phyloP scores from a whole-genome alignment of 805 yeast species.

The Starmerella powellii region DNA sequence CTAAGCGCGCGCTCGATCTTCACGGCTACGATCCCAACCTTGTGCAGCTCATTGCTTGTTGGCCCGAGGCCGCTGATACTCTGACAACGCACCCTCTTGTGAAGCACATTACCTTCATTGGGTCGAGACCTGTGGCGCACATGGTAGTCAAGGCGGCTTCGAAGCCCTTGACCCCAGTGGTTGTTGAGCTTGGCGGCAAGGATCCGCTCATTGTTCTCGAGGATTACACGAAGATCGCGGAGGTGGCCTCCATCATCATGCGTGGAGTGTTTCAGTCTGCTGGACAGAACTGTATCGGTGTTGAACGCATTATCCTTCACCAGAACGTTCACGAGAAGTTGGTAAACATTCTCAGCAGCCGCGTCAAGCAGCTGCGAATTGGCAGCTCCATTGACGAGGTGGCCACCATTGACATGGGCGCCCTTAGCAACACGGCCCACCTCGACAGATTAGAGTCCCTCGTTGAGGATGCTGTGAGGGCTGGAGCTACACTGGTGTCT shows the following conservation, averaged over 20 bases:
- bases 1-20: slow-evolving; percentile 55
- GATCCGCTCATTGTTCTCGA: slow-evolving; percentile 84
- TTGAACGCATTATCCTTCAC: slow-evolving; percentile 71
- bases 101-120: slow-evolving; percentile 86
- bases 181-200: slow-evolving; percentile 93
- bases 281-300: slow-evolving; percentile 97
- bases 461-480: slow-evolving; percentile 57
- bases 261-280: slow-evolving; percentile 95
- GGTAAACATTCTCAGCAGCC: slow-evolving; percentile 41
- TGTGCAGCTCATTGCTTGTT: slow-evolving; percentile 78
- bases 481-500: slow-evolving; percentile 66
- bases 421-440: slow-evolving; percentile 71
- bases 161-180: slow-evolving; percentile 80
- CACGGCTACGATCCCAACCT: slow-evolving; percentile 70
- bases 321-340: slow-evolving; percentile 55
- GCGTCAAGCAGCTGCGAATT: slow-evolving; percentile 52
- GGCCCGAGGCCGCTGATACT: slow-evolving; percentile 79
- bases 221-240: slow-evolving; percentile 20
- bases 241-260: slow-evolving; percentile 67
- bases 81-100: slow-evolving; percentile 74
- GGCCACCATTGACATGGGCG: slow-evolving; percentile 92
- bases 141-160: slow-evolving; percentile 75
- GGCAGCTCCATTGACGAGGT: slow-evolving; percentile 90
- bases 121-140: slow-evolving; percentile 90
- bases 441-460: slow-evolving; percentile 56